Conservation (phyloP, 1,284 basidiomycete genomes). For the Ceratobasidium sp. region DNA sequence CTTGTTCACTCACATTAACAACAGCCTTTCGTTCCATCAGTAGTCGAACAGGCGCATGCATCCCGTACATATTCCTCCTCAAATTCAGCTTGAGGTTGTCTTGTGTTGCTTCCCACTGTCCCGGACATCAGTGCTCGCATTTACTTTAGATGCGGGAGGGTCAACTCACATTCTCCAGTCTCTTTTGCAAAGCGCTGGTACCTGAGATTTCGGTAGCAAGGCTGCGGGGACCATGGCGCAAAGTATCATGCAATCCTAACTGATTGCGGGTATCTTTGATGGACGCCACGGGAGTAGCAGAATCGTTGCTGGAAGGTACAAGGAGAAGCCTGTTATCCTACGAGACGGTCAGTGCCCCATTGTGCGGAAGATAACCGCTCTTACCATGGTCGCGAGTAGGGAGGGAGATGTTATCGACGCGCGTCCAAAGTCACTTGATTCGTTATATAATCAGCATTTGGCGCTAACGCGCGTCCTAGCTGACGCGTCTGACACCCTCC, state of each 20-base stretch:
- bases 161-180: slow-evolving; percentile 67
- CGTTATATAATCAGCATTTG: slow-evolving; percentile 10
- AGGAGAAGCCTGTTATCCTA: slow-evolving; percentile 55
- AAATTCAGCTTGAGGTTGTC: slow-evolving; percentile 85
- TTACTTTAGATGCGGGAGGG: neutral
- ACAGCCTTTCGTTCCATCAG: slow-evolving; percentile 96
- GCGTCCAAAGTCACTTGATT: slow-evolving; percentile 12
- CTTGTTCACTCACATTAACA: slow-evolving; percentile 62
- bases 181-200: slow-evolving; percentile 61
- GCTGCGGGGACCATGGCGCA: slow-evolving; percentile 75
- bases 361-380: neutral
- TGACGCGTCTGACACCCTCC: slow-evolving; percentile 24
- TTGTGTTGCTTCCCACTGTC: slow-evolving; percentile 92
- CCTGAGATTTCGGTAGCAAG: slow-evolving; percentile 72
- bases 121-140: neutral
- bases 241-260: slow-evolving; percentile 79
- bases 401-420: slow-evolving; percentile 17
- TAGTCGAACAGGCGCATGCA: slow-evolving; percentile 86
- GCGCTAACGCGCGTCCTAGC: slow-evolving; percentile 26
- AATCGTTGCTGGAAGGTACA: slow-evolving; percentile 58
- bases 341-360: neutral
- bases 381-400: slow-evolving; percentile 24
- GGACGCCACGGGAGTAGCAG: slow-evolving; percentile 63
- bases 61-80: slow-evolving; percentile 83
- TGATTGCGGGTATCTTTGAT: slow-evolving; percentile 70